These are phyloP conservation scores for Cryphonectria naterciae DNA, from an alignment of 2,329 filamentous ascomycete species.

Conservation along the genomic window DNA sequence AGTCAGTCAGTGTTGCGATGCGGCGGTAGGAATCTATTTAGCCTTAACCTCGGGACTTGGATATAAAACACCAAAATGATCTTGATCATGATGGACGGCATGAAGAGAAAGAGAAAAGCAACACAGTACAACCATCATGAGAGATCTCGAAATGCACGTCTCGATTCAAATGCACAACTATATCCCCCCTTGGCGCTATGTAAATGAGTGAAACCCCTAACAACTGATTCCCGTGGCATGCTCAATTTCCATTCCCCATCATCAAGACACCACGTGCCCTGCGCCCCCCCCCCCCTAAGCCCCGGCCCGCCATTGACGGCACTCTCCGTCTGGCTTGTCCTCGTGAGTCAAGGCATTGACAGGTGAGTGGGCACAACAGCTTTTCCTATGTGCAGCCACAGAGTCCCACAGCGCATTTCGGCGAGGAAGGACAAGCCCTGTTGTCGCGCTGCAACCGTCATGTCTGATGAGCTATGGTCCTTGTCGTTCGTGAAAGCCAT, in stretches of 20 bases:
- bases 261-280: not conserved
- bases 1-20: constrained; percentile 4
- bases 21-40: not conserved
- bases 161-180: not conserved
- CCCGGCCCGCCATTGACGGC: not conserved
- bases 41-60: not conserved
- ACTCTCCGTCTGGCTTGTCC: not conserved
- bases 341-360: not conserved
- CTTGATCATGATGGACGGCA: not conserved
- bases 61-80: not conserved
- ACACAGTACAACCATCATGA: not conserved
- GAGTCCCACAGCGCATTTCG: too few species aligned
- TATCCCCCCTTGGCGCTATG: not conserved
- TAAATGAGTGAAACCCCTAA: not conserved
- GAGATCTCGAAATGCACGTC: not conserved
- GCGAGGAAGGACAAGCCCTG: not conserved
- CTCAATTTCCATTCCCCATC: not conserved
- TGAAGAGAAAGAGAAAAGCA: not conserved
- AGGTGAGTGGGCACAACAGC: not conserved
- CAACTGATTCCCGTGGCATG: constrained; percentile 4
- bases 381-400: too few species aligned
- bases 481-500: not conserved
- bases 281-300: too few species aligned
- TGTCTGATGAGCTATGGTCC: not conserved
- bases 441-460: not conserved